These are phyloP conservation scores for Capronia americana DNA, from an alignment of 2,329 filamentous ascomycete species.

Conservation along the genomic window DNA sequence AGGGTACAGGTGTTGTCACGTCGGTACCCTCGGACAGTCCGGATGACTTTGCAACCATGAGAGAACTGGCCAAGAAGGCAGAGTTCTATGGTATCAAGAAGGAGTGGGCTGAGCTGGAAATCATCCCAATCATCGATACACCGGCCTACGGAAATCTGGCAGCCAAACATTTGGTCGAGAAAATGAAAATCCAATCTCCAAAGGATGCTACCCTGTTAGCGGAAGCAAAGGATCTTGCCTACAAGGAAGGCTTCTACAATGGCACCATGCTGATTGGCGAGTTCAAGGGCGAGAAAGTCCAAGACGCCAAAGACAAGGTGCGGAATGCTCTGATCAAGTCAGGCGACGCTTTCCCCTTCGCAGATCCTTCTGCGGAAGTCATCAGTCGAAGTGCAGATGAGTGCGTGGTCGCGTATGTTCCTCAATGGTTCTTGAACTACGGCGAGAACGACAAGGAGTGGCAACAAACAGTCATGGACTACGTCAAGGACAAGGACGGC, in stretches of 20 bases:
- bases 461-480: constrained; percentile 75
- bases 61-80: constrained; percentile 90
- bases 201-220: constrained; percentile 91
- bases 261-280: constrained; percentile 87
- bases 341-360: constrained; percentile 85
- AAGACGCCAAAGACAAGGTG: constrained; percentile 85
- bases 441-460: constrained; percentile 81
- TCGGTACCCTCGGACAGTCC: constrained; percentile 95
- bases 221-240: constrained; percentile 93
- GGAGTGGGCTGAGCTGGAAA: constrained; percentile 92
- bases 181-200: constrained; percentile 94
- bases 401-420: constrained; percentile 89
- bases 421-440: constrained; percentile 99
- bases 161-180: constrained; percentile 82
- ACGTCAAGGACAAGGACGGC: constrained; percentile 71
- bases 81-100: constrained; percentile 96
- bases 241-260: constrained; percentile 98
- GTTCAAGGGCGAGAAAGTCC: constrained; percentile 84
- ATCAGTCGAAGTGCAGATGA: constrained; percentile 88
- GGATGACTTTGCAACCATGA: constrained; percentile 89
- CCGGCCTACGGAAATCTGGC: constrained; percentile 85
- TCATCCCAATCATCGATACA: constrained; percentile 86
- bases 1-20: constrained; percentile 96
- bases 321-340: constrained; percentile 76
- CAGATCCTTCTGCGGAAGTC: constrained; percentile 89